Evolutionary conservation across 345 rosid species (phyloP).

Genomic region (Lepidium didymum): DNA sequence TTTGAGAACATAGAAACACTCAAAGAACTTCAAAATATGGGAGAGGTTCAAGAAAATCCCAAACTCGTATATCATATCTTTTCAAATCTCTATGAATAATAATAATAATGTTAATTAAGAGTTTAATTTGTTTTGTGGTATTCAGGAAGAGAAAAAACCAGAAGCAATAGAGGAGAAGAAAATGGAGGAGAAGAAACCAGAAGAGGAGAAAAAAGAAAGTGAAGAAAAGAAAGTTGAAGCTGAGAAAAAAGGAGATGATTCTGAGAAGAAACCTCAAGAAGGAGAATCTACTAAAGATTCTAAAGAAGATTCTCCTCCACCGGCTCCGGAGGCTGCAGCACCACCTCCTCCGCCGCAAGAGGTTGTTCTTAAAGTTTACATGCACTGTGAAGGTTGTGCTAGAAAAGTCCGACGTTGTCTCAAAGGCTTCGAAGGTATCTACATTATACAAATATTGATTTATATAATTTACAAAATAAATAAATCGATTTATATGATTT

Average conservation of each 20-base stretch:
- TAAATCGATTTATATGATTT: neutral
- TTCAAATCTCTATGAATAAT: slow-evolving; percentile 14
- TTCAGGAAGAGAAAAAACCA: slow-evolving; percentile 30
- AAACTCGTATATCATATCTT: slow-evolving; percentile 17
- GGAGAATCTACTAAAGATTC: slow-evolving; percentile 36
- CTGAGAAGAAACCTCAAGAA: slow-evolving; percentile 32
- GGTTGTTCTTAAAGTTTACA: slow-evolving; percentile 69
- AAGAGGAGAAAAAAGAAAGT: slow-evolving; percentile 37
- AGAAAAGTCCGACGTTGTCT: slow-evolving; percentile 82
- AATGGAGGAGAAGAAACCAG: slow-evolving; percentile 63
- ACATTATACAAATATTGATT: neutral
- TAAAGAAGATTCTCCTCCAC: slow-evolving; percentile 27
- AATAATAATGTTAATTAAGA: neutral
- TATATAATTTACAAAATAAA: neutral
- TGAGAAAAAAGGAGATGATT: slow-evolving; percentile 30
- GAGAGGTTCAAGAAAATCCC: slow-evolving; percentile 34
- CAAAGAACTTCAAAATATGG: slow-evolving; percentile 23
- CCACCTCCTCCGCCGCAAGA: slow-evolving; percentile 72
- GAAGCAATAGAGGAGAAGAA: slow-evolving; percentile 28
- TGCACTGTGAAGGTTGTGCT: slow-evolving; percentile 99
- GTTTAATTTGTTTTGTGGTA: neutral
- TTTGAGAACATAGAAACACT: slow-evolving; percentile 22
- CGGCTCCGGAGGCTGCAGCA: slow-evolving; percentile 27
- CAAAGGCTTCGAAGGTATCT: slow-evolving; percentile 70
- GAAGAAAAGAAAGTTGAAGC: slow-evolving; percentile 38